These are phyloP conservation scores for Kwoniella mangroviensis DNA, from an alignment of 768 basidiomycete genomes.

Conservation along the genomic window DNA sequence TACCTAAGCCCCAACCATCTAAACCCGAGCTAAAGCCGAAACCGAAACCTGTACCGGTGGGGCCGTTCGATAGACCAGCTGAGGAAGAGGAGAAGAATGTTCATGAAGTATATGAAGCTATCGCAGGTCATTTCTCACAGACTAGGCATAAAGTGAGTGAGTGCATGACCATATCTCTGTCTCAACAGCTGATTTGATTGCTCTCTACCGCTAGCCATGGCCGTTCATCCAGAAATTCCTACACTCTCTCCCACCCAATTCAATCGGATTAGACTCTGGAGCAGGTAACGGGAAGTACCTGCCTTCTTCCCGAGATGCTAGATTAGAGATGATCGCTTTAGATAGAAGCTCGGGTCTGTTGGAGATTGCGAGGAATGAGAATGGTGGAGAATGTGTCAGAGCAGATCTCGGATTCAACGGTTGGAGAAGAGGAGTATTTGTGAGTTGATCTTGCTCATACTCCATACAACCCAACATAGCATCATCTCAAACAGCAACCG, in stretches of 20 bases:
- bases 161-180: not conserved
- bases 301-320: constrained; percentile 67
- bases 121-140: constrained; percentile 58
- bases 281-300: constrained; percentile 99
- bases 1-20: constrained; percentile 4
- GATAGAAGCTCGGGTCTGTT: constrained; percentile 81
- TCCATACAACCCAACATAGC: no score
- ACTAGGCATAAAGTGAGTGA: constrained; percentile 58
- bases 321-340: constrained; percentile 76
- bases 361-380: constrained; percentile 71
- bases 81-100: constrained; percentile 50
- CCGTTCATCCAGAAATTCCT: constrained; percentile 81
- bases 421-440: constrained; percentile 85
- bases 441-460: constrained; percentile 60
- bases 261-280: constrained; percentile 89
- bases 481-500: no score
- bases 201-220: constrained; percentile 70
- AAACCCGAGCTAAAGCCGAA: constrained; percentile 26
- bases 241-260: constrained; percentile 71
- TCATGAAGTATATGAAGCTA: constrained; percentile 57
- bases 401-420: constrained; percentile 71
- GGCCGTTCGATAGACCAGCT: constrained; percentile 22
- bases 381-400: constrained; percentile 67
- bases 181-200: not conserved
- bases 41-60: constrained; percentile 36